Evolutionary conservation across 371 early-diverging fungal genomes (phyloP).

Genomic region (Mucor lusitanicus): DNA sequence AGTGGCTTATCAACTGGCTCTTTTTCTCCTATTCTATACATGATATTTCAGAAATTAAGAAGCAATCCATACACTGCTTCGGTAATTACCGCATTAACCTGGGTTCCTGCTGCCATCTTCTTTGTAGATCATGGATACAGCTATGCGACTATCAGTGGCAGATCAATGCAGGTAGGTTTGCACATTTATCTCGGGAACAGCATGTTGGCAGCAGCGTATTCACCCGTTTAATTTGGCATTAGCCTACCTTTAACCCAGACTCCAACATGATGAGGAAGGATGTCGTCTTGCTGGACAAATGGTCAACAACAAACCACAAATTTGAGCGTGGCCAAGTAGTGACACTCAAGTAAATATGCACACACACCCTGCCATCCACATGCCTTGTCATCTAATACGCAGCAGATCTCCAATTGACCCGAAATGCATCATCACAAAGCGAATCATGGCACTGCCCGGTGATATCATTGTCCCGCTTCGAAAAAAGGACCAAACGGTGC

Average conservation of each 20-base stretch:
- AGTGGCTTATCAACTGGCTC: constrained; percentile 10
- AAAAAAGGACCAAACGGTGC: constrained; percentile 42
- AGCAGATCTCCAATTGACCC: constrained; percentile 75
- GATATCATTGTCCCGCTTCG: constrained; percentile 74
- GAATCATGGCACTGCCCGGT: constrained; percentile 86
- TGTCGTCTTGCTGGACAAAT: constrained; percentile 77
- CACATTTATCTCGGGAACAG: background rate
- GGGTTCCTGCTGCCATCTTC: constrained; percentile 65
- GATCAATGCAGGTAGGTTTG: constrained; percentile 70
- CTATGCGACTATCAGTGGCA: constrained; percentile 61
- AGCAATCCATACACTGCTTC: constrained; percentile 31
- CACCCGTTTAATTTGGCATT: background rate
- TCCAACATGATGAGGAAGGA: constrained; percentile 68
- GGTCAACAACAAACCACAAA: constrained; percentile 52
- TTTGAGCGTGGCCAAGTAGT: constrained; percentile 82
- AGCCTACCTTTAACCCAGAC: constrained; percentile 93
- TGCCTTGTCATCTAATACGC: background rate
- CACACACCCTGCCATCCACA: no score
- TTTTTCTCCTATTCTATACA: background rate
- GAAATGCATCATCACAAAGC: constrained; percentile 72
- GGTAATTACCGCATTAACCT: constrained; percentile 39
- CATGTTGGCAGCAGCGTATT: background rate
- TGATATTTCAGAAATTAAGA: constrained; percentile 32
- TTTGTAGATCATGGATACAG: constrained; percentile 65
- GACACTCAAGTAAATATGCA: constrained; percentile 61